Percentiles rank a stretch among this genome's conserved stretches.
Conservation (phyloP, 2,329 filamentous ascomycete species). For the Botrytis fragariae region DNA sequence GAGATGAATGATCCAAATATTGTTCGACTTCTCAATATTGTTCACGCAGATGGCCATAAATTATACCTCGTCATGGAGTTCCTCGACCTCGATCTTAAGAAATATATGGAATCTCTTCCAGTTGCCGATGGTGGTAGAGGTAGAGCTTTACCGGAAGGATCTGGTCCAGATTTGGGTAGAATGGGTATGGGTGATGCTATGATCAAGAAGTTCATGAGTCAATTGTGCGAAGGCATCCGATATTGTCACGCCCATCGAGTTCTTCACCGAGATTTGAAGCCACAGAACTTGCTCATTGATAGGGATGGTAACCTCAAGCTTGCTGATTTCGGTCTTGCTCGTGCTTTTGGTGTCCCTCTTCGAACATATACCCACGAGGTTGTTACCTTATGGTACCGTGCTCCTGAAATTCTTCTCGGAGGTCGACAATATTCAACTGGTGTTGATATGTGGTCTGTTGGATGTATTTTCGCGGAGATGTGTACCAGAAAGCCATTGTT, state of each 20-base stretch:
- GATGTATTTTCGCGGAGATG: constrained; percentile 96
- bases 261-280: constrained; percentile 84
- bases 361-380: constrained; percentile 94
- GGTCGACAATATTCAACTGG: constrained; percentile 91
- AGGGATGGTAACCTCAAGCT: constrained; percentile 85
- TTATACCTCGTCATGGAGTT: constrained; percentile 92
- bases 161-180: constrained; percentile 59
- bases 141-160: constrained; percentile 78
- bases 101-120: constrained; percentile 91
- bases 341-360: constrained; percentile 87
- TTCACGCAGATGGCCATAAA: constrained; percentile 92
- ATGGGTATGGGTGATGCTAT: constrained; percentile 75
- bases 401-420: constrained; percentile 86
- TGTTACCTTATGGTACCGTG: constrained; percentile 89
- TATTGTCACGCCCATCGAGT: constrained; percentile 90
- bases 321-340: constrained; percentile 84
- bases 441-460: constrained; percentile 94
- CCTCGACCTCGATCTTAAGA: constrained; percentile 88
- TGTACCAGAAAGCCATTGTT: constrained; percentile 90
- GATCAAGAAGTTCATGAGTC: constrained; percentile 90
- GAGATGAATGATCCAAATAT: constrained; percentile 94
- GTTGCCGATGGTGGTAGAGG: constrained; percentile 81
- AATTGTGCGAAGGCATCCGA: constrained; percentile 77
- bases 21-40: constrained; percentile 83
- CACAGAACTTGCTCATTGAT: constrained; percentile 85